A percentile compares a stretch with the other conserved stretches of the same genome.
phyloP scores from a whole-genome alignment of 129 eudicot genomes.

The Calendula officinalis region DNA sequence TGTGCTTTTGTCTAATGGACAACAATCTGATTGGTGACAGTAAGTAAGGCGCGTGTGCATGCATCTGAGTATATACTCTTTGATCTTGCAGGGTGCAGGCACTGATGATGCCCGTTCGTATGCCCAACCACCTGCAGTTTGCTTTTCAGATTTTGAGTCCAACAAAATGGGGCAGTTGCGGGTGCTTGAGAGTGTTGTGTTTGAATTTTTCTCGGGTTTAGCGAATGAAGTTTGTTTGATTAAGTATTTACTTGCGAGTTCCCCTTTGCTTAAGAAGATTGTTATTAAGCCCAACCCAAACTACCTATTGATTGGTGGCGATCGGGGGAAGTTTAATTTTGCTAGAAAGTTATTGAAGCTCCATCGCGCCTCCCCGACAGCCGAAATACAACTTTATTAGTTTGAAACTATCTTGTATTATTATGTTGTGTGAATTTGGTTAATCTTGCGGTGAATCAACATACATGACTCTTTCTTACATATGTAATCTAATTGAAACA shows the following conservation, averaged over 20 bases:
- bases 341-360: neutral
- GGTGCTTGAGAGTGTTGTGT: neutral
- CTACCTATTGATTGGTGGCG: neutral
- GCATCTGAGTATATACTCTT: neutral
- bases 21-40: neutral
- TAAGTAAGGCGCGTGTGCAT: neutral
- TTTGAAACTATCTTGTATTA: neutral
- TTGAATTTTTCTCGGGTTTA: neutral
- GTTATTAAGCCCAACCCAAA: neutral
- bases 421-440: neutral
- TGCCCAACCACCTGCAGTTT: neutral
- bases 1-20: too few species aligned
- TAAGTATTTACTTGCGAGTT: constrained; percentile 11
- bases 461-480: too few species aligned
- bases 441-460: too few species aligned
- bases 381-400: neutral
- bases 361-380: neutral
- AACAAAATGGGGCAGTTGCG: neutral
- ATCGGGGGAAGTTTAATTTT: neutral
- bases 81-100: neutral
- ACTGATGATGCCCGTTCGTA: neutral
- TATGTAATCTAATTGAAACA: too few species aligned
- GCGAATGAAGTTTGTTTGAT: constrained; percentile 2
- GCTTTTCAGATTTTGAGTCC: neutral
- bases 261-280: neutral